Evolutionary conservation across 805 yeast species (phyloP).

Genomic region (Kazachstania kunashirensis): DNA sequence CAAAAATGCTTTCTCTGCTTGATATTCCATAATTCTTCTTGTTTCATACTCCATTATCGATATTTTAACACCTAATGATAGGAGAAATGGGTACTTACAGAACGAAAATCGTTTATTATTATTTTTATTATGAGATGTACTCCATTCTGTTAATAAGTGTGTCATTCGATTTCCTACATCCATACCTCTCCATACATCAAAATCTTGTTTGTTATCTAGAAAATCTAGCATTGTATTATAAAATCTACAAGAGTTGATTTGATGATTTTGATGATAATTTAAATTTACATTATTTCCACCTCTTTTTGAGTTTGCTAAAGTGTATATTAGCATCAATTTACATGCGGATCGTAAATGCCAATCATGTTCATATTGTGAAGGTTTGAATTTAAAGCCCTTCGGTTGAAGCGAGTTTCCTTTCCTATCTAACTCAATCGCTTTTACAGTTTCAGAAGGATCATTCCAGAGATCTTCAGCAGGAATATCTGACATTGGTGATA

Average conservation of each 20-base stretch:
- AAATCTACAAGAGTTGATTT: constrained; percentile 31
- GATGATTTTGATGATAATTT: constrained; percentile 16
- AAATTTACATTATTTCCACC: background rate
- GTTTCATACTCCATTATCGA: constrained; percentile 76
- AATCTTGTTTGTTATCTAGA: constrained; percentile 68
- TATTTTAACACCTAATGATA: constrained; percentile 76
- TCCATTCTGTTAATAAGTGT: background rate
- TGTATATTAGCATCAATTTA: constrained; percentile 44
- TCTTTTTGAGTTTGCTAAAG: constrained; percentile 38
- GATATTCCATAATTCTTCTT: constrained; percentile 66
- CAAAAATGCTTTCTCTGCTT: constrained; percentile 84
- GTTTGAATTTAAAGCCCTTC: constrained; percentile 20
- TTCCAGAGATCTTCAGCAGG: constrained; percentile 2
- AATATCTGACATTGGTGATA: background rate
- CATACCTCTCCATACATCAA: constrained; percentile 55
- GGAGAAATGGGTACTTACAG: constrained; percentile 75
- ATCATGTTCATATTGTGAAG: constrained; percentile 52
- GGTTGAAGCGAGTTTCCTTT: background rate
- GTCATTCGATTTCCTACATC: constrained; percentile 1
- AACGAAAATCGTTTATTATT: constrained; percentile 32
- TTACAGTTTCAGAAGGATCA: background rate
- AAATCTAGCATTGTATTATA: constrained; percentile 79
- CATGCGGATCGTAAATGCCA: constrained; percentile 76
- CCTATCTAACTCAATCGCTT: constrained; percentile 1
- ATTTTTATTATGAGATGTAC: constrained; percentile 1